Evolutionary conservation across 257 asterid species (phyloP).

Genomic region (Solanum habrochaites): DNA sequence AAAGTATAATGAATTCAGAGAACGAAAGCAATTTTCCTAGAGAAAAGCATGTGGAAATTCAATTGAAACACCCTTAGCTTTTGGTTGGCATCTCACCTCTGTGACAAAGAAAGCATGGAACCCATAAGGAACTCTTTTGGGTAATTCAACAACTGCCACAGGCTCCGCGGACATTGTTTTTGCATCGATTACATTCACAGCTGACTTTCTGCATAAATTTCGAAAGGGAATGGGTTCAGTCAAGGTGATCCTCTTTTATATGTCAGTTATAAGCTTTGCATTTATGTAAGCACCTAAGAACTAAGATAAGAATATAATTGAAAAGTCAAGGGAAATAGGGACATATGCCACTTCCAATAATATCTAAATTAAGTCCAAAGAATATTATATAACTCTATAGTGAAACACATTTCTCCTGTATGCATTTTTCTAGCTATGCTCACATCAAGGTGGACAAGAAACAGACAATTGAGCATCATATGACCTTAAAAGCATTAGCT

Average conservation of each 20-base stretch:
- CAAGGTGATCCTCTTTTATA: background rate
- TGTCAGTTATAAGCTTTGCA: background rate
- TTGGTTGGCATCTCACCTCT: constrained; percentile 37
- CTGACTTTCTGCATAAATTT: constrained; percentile 52
- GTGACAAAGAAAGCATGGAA: constrained; percentile 93
- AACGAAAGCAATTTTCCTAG: background rate
- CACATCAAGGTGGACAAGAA: background rate
- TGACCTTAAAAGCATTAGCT: background rate
- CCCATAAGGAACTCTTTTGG: constrained; percentile 85
- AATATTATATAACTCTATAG: background rate
- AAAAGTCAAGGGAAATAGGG: background rate
- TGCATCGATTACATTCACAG: constrained; percentile 82
- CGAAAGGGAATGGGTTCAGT: background rate
- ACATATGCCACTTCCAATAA: background rate
- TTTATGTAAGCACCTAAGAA: background rate
- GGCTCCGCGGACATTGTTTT: constrained; percentile 88
- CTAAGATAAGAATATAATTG: background rate
- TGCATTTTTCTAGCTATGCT: background rate
- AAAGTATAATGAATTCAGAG: constrained; percentile 5
- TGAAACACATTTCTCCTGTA: background rate
- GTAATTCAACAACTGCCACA: constrained; percentile 72
- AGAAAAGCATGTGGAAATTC: background rate
- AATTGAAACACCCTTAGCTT: background rate
- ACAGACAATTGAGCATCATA: background rate
- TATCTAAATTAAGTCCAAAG: background rate